phyloP scores from a whole-genome alignment of 257 asterid genomes.

The Perilla frutescens region DNA sequence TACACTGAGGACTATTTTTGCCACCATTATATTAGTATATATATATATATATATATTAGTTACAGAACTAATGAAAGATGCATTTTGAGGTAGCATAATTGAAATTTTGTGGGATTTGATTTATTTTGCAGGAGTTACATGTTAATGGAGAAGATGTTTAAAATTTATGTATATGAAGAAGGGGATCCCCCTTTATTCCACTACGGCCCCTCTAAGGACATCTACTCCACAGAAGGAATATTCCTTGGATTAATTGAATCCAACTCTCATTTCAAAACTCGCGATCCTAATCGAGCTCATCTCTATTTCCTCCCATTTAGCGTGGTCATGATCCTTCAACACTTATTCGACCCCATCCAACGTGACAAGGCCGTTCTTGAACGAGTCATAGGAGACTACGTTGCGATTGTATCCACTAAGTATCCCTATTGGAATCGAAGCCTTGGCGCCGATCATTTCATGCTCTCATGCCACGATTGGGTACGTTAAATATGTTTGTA shows the following conservation, averaged over 20 bases:
- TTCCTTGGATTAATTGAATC: constrained; percentile 55
- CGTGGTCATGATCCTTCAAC: constrained; percentile 65
- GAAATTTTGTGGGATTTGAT: no score
- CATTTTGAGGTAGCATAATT: no score
- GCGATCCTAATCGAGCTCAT: constrained; percentile 63
- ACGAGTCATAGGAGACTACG: constrained; percentile 57
- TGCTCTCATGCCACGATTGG: constrained; percentile 85
- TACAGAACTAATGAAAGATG: no score
- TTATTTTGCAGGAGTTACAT: constrained; percentile 59
- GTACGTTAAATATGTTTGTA: constrained; percentile 31
- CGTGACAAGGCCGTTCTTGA: constrained; percentile 68
- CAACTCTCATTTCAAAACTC: constrained; percentile 39
- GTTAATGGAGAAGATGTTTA: constrained; percentile 63
- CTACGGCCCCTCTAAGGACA: constrained; percentile 56
- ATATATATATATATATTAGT: no score
- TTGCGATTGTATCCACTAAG: constrained; percentile 49
- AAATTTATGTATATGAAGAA: constrained; percentile 63
- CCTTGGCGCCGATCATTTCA: constrained; percentile 77
- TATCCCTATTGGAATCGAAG: constrained; percentile 68
- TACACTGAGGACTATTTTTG: no score
- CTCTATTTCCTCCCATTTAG: constrained; percentile 74
- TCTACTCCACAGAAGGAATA: constrained; percentile 69
- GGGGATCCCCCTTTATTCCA: constrained; percentile 78
- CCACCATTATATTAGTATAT: no score
- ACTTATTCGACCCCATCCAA: constrained; percentile 56